These are phyloP conservation scores for Sugiyamaella qingdaonensis DNA, from an alignment of 805 yeast species.

Conservation along the genomic window DNA sequence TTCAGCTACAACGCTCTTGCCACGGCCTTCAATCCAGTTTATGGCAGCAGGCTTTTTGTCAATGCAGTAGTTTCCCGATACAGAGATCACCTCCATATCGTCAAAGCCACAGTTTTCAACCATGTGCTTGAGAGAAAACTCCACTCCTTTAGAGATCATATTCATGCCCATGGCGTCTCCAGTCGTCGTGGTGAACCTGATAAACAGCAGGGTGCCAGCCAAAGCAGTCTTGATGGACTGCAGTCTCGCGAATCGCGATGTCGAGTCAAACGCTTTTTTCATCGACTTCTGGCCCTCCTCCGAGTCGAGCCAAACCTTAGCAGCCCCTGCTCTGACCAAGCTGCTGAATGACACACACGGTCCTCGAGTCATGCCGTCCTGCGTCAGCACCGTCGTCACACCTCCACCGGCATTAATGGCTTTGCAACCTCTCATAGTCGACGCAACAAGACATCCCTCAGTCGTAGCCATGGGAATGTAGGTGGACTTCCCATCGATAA, in stretches of 20 bases:
- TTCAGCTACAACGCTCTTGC: slow-evolving; percentile 96
- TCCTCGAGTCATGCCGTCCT: slow-evolving; percentile 99
- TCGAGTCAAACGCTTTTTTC: slow-evolving; percentile 89
- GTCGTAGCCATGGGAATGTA: slow-evolving; percentile 99
- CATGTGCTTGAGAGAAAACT: slow-evolving; percentile 78
- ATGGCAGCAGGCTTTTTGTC: slow-evolving; percentile 98
- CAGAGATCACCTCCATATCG: slow-evolving; percentile 89
- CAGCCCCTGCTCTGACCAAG: slow-evolving; percentile 84
- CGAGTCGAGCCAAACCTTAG: slow-evolving; percentile 92
- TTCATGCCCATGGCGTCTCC: slow-evolving; percentile 99
- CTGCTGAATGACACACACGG: slow-evolving; percentile 92
- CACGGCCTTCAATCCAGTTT: slow-evolving; percentile 99
- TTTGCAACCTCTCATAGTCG: slow-evolving; percentile 98
- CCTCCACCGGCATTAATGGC: slow-evolving; percentile 98
- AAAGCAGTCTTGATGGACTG: slow-evolving; percentile 87
- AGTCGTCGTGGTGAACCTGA: slow-evolving; percentile 96
- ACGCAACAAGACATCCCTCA: slow-evolving; percentile 97
- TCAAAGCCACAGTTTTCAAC: slow-evolving; percentile 83
- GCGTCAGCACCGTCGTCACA: slow-evolving; percentile 82
- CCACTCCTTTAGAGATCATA: slow-evolving; percentile 99
- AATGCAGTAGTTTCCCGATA: slow-evolving; percentile 96
- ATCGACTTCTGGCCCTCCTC: slow-evolving; percentile 83
- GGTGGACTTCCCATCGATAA: slow-evolving; percentile 81
- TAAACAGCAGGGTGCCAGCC: slow-evolving; percentile 85
- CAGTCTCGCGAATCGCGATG: slow-evolving; percentile 94